Evolutionary conservation across 805 yeast genomes (phyloP), one percentile per base, ranked within the genome.

Genomic region (Wickerhamiella australiensis): DNA sequence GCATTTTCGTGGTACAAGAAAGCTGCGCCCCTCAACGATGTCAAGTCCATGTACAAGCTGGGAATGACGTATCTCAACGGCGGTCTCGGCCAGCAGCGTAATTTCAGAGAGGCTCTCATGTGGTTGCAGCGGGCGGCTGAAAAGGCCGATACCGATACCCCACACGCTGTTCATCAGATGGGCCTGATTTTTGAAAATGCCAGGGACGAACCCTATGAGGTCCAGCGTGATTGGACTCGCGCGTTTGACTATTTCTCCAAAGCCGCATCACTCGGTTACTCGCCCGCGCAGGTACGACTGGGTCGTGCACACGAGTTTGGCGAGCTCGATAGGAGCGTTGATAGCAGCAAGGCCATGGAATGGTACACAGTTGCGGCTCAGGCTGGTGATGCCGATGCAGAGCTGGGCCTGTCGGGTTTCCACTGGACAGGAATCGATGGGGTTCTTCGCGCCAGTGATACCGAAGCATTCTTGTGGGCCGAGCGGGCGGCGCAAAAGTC

Each of bases 251-350:
- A 73, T 53, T 82, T 74, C 60, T 65, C 74, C 51, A 72, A 72
- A 49, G 81, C 72, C 1, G 69, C 69, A 3, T 70, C 69, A 50
- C 65, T 74, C 38, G 76, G 78, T 3, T 78, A 82, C 57, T 66
- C 82, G 3, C 77, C 82, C 22, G 77, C 90, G 0, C 86, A 81
- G 61, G 78, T 78, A 61, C 74, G 79, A 50, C 65, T 83, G 40
- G 94, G 90, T 2, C 74, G 78, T 59, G 79, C 80, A 51, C 81
- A 79, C 61, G 88, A 83, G 56, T 79, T 77, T 57, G 92, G 92
- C 2, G 70, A 75, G 33, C 61, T 77, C 22, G 74, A 73, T 2
- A 66, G 78, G 47, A 60, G 67, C 2, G 68, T 76, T 1, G 78
- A 78, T 55, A 72, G 84, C 4, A 68, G 71, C 49, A 72, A 75